These are phyloP conservation scores for Galerina marginata DNA, from an alignment of 768 basidiomycete species.

Conservation along the genomic window DNA sequence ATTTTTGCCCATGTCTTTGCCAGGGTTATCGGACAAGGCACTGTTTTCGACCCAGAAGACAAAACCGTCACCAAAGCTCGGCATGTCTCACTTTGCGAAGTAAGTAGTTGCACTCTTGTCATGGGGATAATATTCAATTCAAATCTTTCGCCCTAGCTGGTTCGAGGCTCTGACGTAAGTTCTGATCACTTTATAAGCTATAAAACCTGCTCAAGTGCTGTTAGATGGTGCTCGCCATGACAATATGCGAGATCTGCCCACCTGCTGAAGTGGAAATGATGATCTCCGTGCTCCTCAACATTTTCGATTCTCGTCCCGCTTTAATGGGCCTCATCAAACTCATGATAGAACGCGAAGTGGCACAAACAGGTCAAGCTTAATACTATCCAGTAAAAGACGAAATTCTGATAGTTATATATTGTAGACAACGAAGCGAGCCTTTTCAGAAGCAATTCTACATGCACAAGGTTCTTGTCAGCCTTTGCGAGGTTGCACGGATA, in stretches of 20 bases:
- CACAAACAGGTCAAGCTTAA: conserved; percentile 63
- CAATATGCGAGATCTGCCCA: conserved; percentile 88
- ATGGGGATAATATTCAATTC: not conserved
- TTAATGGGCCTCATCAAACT: conserved; percentile 78
- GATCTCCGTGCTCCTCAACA: conserved; percentile 82
- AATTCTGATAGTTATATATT: conserved; percentile 9
- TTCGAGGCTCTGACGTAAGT: conserved; percentile 75
- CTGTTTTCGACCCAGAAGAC: conserved; percentile 72
- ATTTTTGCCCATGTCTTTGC: conserved; percentile 89
- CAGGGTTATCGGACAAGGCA: conserved; percentile 78
- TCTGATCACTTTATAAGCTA: not conserved
- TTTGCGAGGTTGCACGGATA: conserved; percentile 93
- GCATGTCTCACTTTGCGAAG: conserved; percentile 63
- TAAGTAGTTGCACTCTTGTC: conserved; percentile 32
- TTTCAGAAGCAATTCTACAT: conserved; percentile 88
- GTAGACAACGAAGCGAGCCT: conserved; percentile 82
- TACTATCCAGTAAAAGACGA: not conserved
- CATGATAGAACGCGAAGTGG: conserved; percentile 87
- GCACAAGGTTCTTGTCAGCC: conserved; percentile 83
- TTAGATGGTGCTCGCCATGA: conserved; percentile 79
- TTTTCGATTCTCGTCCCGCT: conserved; percentile 80
- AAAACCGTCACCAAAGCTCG: conserved; percentile 50
- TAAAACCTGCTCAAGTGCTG: not conserved
- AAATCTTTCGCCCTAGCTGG: conserved; percentile 50
- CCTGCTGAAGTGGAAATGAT: conserved; percentile 81